Percentiles rank a stretch among this genome's conserved stretches.
These are phyloP conservation scores for Plasmodium coatneyi DNA, from an alignment of 169 alveolate genomes.

Conservation along the genomic window DNA sequence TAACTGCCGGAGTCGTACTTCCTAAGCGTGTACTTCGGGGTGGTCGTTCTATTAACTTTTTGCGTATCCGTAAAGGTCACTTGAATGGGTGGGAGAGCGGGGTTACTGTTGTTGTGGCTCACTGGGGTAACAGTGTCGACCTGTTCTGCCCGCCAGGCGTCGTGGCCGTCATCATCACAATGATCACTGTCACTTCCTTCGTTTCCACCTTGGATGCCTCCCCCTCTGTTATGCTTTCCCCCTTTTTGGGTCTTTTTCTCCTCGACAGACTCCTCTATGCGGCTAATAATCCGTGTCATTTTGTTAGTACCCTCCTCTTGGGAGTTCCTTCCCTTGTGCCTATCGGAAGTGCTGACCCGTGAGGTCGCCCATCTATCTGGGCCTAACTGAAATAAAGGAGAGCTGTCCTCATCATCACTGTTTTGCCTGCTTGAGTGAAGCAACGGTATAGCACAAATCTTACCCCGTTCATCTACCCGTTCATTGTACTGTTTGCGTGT, in stretches of 20 bases:
- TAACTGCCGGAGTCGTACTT: slow-evolving; percentile 13
- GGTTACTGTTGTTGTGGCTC: neutral
- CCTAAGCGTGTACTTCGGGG: slow-evolving; percentile 5
- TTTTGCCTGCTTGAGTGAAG: neutral
- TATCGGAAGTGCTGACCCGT: neutral
- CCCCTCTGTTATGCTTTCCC: neutral
- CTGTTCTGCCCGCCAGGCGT: neutral
- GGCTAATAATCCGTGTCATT: slow-evolving; percentile 1
- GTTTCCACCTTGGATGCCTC: neutral
- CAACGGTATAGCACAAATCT: neutral
- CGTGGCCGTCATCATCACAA: neutral
- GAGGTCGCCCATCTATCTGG: neutral
- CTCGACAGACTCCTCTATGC: slow-evolving; percentile 11
- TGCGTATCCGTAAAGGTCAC: neutral
- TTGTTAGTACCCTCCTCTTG: neutral
- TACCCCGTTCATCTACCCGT: neutral
- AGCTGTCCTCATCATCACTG: neutral
- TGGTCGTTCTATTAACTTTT: neutral
- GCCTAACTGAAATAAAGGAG: neutral
- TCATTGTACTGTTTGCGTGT: neutral
- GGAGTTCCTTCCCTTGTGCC: neutral
- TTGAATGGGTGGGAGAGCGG: neutral
- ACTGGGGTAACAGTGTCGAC: neutral
- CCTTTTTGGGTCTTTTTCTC: slow-evolving; percentile 2
- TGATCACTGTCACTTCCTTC: neutral